Conservation (phyloP, 805 yeast genomes). For the Ogataea trehaloabstinens region DNA sequence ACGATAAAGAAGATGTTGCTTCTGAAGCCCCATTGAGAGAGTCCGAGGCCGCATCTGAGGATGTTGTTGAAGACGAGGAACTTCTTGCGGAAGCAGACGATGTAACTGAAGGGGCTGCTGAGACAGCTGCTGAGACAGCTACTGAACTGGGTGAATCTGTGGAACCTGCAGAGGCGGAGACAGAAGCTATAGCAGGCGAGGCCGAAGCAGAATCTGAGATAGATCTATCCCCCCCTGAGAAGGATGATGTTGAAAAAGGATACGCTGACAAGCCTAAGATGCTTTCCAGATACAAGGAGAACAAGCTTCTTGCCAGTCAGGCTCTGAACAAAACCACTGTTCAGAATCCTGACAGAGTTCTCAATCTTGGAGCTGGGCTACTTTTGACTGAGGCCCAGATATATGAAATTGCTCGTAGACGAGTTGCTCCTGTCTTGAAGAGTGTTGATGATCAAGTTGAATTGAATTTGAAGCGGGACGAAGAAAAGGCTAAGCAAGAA, state of each 20-base stretch:
- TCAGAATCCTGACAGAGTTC: slow-evolving; percentile 47
- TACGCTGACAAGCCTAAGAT: slow-evolving; percentile 48
- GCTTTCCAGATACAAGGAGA: slow-evolving; percentile 46
- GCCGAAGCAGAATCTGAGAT: slow-evolving; percentile 21
- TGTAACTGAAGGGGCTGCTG: slow-evolving; percentile 14
- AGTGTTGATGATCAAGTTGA: slow-evolving; percentile 49
- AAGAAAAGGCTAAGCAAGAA: slow-evolving; percentile 35
- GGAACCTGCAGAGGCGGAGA: slow-evolving; percentile 13
- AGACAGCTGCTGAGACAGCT: slow-evolving; percentile 9
- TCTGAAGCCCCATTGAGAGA: slow-evolving; percentile 15
- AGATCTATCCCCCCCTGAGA: slow-evolving; percentile 23
- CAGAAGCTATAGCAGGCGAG: slow-evolving; percentile 25
- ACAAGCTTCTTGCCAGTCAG: slow-evolving; percentile 46
- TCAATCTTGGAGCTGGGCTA: slow-evolving; percentile 55
- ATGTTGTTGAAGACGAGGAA: slow-evolving; percentile 19
- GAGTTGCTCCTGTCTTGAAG: slow-evolving; percentile 54
- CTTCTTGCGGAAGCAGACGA: slow-evolving; percentile 17
- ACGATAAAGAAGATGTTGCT: slow-evolving; percentile 7
- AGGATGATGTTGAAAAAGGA: slow-evolving; percentile 37
- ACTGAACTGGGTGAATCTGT: slow-evolving; percentile 14
- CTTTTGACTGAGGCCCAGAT: slow-evolving; percentile 53
- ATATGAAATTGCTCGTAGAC: slow-evolving; percentile 51
- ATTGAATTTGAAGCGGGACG: slow-evolving; percentile 41
- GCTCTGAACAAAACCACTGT: slow-evolving; percentile 41
- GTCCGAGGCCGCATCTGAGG: slow-evolving; percentile 7